Percentiles rank a stretch among this genome's conserved stretches.
These are phyloP conservation scores for Quercus berberidifolia DNA, from an alignment of 306 rosid genomes.

Conservation along the genomic window DNA sequence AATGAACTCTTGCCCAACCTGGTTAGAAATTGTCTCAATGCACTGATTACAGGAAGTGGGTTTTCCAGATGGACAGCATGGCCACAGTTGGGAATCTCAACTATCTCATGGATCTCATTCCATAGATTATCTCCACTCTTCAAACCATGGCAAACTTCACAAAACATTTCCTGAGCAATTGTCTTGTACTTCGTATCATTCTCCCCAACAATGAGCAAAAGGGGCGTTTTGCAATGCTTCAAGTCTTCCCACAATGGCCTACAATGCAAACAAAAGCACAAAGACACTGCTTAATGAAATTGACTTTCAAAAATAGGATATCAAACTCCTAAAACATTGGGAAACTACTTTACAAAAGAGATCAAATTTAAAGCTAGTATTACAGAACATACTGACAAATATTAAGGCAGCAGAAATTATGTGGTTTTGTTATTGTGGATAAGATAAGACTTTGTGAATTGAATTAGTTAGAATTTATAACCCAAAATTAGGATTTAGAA, in stretches of 20 bases:
- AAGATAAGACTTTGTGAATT: too few species aligned
- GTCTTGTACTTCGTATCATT: constrained; percentile 68
- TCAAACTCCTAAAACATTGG: neutral
- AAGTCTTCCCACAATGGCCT: constrained; percentile 89
- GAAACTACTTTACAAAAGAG: neutral
- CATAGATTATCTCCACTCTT: constrained; percentile 17
- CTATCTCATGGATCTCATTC: constrained; percentile 39
- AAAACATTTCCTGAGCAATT: constrained; percentile 59
- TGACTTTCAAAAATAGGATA: neutral
- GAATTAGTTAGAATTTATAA: too few species aligned
- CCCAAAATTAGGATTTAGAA: too few species aligned
- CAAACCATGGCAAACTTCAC: constrained; percentile 22
- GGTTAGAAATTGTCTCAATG: constrained; percentile 51
- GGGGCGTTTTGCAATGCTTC: constrained; percentile 60
- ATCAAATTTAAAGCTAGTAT: neutral
- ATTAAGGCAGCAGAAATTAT: neutral
- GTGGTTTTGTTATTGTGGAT: neutral
- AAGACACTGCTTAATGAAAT: neutral
- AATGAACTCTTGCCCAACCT: constrained; percentile 18
- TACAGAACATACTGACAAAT: neutral
- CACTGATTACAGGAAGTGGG: constrained; percentile 65
- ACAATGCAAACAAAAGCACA: constrained; percentile 11
- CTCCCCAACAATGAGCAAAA: constrained; percentile 73
- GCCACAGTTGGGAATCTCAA: constrained; percentile 72
- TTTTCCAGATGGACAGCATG: constrained; percentile 93